These are phyloP conservation scores for Chlorella sp. DNA, from an alignment of 139 green algal species.

Conservation along the genomic window DNA sequence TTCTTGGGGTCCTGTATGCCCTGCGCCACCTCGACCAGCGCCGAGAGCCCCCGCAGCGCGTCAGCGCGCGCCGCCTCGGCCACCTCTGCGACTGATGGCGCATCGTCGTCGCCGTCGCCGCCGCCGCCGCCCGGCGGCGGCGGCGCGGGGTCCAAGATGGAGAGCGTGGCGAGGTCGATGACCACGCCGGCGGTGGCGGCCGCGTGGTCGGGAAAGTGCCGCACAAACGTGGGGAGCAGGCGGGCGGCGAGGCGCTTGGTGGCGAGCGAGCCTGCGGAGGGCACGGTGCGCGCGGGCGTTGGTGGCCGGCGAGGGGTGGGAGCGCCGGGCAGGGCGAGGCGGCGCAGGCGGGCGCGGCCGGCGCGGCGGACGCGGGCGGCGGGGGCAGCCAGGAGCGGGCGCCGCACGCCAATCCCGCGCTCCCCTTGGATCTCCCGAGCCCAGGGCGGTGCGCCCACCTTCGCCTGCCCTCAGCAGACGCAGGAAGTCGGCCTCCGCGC, in stretches of 20 bases:
- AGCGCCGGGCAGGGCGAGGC: no score
- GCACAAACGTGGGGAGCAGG: slow-evolving; percentile 51
- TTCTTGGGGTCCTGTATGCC: background rate
- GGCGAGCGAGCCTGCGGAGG: slow-evolving; percentile 23
- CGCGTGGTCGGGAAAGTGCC: slow-evolving; percentile 42
- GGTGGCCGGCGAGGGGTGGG: no score
- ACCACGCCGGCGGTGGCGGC: slow-evolving; percentile 23
- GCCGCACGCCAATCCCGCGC: no score
- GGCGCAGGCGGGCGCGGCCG: no score
- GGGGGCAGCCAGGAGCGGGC: no score
- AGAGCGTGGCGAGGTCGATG: slow-evolving; percentile 2
- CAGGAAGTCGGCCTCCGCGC: background rate
- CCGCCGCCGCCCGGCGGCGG: no score
- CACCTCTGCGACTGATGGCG: background rate
- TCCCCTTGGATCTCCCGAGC: no score
- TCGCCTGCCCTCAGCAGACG: slow-evolving; percentile 17
- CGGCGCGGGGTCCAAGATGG: no score
- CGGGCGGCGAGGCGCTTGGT: slow-evolving; percentile 45
- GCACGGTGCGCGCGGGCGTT: no score
- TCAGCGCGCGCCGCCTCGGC: slow-evolving; percentile 31
- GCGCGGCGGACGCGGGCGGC: no score
- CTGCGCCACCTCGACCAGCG: slow-evolving; percentile 32
- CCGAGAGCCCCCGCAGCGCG: slow-evolving; percentile 41
- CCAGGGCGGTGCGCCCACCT: slow-evolving; percentile 15
- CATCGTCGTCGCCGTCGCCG: no score